Evolutionary conservation across 1,284 basidiomycete species (phyloP).

Genomic region (Ganoderma leucocontextum): DNA sequence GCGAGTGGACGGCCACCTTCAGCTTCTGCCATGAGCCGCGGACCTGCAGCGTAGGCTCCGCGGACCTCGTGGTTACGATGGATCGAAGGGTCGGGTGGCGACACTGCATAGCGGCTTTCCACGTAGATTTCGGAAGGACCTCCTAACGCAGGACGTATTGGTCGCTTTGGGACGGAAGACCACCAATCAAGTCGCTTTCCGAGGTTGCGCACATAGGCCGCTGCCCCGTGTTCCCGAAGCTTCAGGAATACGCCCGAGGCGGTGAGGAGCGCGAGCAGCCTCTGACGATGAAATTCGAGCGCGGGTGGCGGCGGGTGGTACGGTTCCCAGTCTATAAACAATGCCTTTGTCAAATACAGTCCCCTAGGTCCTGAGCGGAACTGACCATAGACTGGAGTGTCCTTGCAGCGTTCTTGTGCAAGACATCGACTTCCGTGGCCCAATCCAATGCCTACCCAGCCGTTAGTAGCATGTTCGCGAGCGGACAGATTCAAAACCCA

Average conservation of each 20-base stretch:
- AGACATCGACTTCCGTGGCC: too few relatives aligned
- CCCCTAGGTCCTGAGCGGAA: too few relatives aligned
- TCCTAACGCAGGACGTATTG: slow-evolving; percentile 20
- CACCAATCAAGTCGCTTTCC: slow-evolving; percentile 22
- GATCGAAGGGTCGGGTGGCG: slow-evolving; percentile 35
- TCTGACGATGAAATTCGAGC: too few relatives aligned
- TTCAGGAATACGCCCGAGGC: slow-evolving; percentile 33
- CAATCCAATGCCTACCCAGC: too few relatives aligned
- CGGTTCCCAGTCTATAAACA: too few relatives aligned
- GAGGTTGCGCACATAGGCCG: slow-evolving; percentile 29
- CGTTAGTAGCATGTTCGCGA: too few relatives aligned
- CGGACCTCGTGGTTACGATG: slow-evolving; percentile 22
- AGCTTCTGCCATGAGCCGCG: slow-evolving; percentile 40
- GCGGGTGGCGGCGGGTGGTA: too few relatives aligned
- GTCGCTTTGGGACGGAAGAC: slow-evolving; percentile 18
- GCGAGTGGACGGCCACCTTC: slow-evolving; percentile 28
- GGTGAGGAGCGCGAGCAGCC: too few relatives aligned
- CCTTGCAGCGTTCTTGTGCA: too few relatives aligned
- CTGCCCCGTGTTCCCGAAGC: slow-evolving; percentile 36
- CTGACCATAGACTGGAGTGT: too few relatives aligned
- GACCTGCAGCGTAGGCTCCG: slow-evolving; percentile 32
- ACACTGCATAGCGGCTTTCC: slow-evolving; percentile 12
- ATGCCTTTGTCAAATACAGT: too few relatives aligned
- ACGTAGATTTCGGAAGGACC: slow-evolving; percentile 15
- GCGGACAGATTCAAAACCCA: too few relatives aligned